Conservation (phyloP, 345 rosid species). For the Salix purpurea region DNA sequence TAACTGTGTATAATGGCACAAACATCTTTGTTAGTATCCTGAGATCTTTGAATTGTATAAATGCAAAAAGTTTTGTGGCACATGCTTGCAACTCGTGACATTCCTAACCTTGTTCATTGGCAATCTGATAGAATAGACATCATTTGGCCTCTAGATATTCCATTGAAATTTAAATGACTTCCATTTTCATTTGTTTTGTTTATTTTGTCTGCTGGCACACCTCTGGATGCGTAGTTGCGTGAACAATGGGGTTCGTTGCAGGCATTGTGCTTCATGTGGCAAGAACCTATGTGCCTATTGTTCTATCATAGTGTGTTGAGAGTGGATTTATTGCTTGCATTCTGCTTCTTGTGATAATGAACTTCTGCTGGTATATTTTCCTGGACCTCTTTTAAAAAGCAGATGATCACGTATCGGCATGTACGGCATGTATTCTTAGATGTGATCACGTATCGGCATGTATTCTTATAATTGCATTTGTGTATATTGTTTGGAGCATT, state of each 20-base stretch:
- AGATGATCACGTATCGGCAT: neutral
- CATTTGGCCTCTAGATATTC: neutral
- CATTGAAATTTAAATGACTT: neutral
- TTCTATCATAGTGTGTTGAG: neutral
- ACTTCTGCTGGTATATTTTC: neutral
- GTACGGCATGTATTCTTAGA: neutral
- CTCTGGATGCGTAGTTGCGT: neutral
- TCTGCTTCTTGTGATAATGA: neutral
- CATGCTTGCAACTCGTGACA: neutral
- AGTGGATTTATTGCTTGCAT: neutral
- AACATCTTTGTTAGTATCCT: neutral
- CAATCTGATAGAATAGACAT: neutral
- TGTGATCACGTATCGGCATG: neutral
- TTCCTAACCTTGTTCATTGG: neutral
- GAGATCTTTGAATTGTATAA: conserved; percentile 11
- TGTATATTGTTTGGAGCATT: neutral
- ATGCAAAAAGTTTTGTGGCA: conserved; percentile 1
- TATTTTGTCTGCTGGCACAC: neutral
- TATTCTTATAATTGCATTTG: neutral
- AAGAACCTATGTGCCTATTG: neutral
- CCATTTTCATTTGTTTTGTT: neutral
- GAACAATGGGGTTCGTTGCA: neutral
- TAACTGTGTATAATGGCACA: conserved; percentile 10
- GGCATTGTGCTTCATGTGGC: neutral
- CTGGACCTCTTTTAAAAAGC: neutral